These are phyloP conservation scores for Diplodia intermedia DNA, from an alignment of 2,329 filamentous ascomycete genomes.

Conservation along the genomic window DNA sequence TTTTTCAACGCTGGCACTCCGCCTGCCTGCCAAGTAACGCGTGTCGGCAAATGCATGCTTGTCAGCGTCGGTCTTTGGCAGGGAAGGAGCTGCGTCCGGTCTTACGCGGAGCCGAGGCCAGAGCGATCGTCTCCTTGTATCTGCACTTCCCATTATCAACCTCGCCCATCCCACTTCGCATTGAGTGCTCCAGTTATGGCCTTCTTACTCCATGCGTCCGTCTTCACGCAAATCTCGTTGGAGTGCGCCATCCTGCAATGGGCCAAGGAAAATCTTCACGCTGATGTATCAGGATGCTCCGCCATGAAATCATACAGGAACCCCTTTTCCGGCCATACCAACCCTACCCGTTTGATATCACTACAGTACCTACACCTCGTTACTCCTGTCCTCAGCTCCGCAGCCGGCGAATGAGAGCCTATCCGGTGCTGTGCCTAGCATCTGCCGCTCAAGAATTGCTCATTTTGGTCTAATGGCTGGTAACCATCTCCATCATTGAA, in stretches of 20 bases:
- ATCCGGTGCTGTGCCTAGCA: neutral
- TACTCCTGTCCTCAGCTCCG: neutral
- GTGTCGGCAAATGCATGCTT: conserved; percentile 5
- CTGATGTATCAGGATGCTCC: conserved; percentile 4
- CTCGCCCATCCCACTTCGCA: neutral
- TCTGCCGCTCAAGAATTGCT: conserved; percentile 9
- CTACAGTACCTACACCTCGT: neutral
- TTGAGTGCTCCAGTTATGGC: conserved; percentile 16
- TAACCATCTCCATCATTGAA: neutral
- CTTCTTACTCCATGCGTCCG: conserved; percentile 7
- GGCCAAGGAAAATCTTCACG: neutral
- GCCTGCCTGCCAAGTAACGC: neutral
- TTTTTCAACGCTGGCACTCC: neutral
- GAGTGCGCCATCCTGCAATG: neutral
- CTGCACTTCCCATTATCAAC: conserved; percentile 18
- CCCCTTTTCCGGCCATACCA: conserved; percentile 26
- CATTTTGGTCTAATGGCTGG: neutral
- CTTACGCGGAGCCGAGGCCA: neutral
- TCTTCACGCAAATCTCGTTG: neutral
- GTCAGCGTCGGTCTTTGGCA: conserved; percentile 10
- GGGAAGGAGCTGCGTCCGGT: neutral
- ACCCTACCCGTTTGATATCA: neutral
- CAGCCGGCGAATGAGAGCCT: neutral
- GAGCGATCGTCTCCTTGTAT: conserved; percentile 23
- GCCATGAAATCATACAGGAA: conserved; percentile 26